Evolutionary conservation across 2,329 filamentous ascomycete genomes (phyloP), one percentile per base, ranked within the genome.

Genomic region (Ophiocordyceps robertsii): DNA sequence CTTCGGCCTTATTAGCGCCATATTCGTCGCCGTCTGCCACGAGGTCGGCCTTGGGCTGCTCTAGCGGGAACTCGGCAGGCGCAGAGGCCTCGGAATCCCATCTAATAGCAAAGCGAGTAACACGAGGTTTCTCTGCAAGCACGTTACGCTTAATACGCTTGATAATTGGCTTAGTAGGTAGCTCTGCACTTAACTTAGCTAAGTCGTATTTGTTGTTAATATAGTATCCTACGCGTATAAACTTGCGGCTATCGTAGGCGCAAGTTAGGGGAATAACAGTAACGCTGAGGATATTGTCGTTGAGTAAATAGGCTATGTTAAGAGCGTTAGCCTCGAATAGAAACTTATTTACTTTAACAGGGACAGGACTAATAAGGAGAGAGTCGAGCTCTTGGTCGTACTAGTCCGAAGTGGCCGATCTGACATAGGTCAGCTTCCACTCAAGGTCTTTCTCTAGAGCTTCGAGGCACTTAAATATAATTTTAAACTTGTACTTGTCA

Each of bases 11-110:
- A 43, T 96, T 92, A 19, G 84, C 87, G 48, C 90, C 92, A 57
- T 98, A 98, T 51, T 84, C 77, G 24, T 84, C 82, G 53, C 94
- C 92, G 53, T 95, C 90, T 37, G 83, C 83, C 41, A 77, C 73
- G 38, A 82, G 73, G 57, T 98, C 93, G 42, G 89, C 92, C 62
- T 98, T 92, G 36, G 92, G 92, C 67, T 98, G 92, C 62, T 98
- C 92, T 47, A 93, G 93, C 29, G 92, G 92, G 62, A 86, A 98
- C 65, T 98, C 90, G 49, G 92, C 81, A 3, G 92, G 92, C 29
- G 92, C 92, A 60, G 88, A 92, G 51, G 89, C 90, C 58, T 98
- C 92, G n/a, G 86, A 92, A 59, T 98, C 92, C 92, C 92, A 98
- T 69, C 98, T 98, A 68, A 98, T 98, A 37, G 89, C 88, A 59